Percentiles rank a stretch among this genome's conserved stretches.
These are phyloP conservation scores for Alternaria arbusti DNA, from an alignment of 2,329 filamentous ascomycete genomes.

Conservation along the genomic window DNA sequence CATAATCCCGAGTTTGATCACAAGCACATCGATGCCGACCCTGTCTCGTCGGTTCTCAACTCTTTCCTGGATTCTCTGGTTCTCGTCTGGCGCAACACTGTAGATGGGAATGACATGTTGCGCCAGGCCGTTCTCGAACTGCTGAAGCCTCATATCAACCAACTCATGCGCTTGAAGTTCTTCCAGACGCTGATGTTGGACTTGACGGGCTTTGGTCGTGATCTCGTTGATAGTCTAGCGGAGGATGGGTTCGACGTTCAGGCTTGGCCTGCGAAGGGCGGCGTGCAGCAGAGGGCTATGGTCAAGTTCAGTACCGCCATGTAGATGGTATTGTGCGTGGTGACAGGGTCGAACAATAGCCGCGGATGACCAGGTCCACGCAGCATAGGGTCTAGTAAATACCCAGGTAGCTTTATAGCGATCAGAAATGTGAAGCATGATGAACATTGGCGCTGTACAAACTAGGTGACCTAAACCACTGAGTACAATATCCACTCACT, in stretches of 20 bases:
- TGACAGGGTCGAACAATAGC: neutral
- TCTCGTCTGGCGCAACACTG: constrained; percentile 32
- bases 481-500: neutral
- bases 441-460: neutral
- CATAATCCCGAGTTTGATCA: neutral
- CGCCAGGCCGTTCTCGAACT: constrained; percentile 21
- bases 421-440: neutral
- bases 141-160: constrained; percentile 21
- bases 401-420: neutral
- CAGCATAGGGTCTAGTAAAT: neutral
- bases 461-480: neutral
- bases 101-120: constrained; percentile 16
- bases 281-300: neutral
- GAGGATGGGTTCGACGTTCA: constrained; percentile 30
- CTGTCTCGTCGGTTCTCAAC: neutral
- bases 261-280: constrained; percentile 1
- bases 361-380: neutral
- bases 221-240: constrained; percentile 20
- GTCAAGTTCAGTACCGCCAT: constrained; percentile 2
- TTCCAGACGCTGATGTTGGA: constrained; percentile 25
- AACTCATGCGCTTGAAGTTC: constrained; percentile 15
- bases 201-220: constrained; percentile 18
- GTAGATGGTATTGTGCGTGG: no score
- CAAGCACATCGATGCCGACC: neutral
- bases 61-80: constrained; percentile 29